phyloP scores from a whole-genome alignment of 176 grass and related monocot species.

The Zea mays region Zm-B73-REFERENCE-NAM-5.0 NC_050099.1:168463001-168463500 shows the following conservation, averaged over 20 bases:
- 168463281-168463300: not conserved
- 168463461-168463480: conserved; percentile 75
- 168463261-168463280: conserved; percentile 50
- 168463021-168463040: conserved; percentile 77
- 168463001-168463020: conserved; percentile 87
- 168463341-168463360: no score
- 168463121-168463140: conserved; percentile 45
- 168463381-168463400: not conserved
- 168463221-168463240: conserved; percentile 65
- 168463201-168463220: conserved; percentile 71
- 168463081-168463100: not conserved
- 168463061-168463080: not conserved
- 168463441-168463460: conserved; percentile 76
- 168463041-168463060: not conserved
- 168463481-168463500: conserved; percentile 96
- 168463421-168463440: conserved; percentile 50
- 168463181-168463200: conserved; percentile 81
- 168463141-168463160: conserved; percentile 92
- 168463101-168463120: not conserved
- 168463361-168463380: not conserved
- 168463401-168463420: conserved; percentile 24
- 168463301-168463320: conserved; percentile 6
- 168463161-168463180: conserved; percentile 84
- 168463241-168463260: conserved; percentile 30
- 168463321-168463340: not conserved